Conservation (phyloP, 768 basidiomycete species). For the Aureoboletus auriporus region DNA sequence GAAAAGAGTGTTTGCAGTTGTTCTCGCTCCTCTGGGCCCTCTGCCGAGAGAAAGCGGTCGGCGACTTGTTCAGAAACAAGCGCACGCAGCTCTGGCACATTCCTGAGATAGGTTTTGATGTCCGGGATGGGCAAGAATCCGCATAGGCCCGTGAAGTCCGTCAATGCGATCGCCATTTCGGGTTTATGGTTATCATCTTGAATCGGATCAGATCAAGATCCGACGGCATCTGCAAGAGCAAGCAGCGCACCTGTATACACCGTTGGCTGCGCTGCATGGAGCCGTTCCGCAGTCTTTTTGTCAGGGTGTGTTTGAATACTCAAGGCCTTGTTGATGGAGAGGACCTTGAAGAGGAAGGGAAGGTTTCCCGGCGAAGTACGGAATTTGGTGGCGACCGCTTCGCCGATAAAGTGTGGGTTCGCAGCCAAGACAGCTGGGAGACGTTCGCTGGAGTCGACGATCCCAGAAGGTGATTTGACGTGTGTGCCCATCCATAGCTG, state of each 20-base stretch:
- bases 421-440: constrained; percentile 60
- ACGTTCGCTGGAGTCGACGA: constrained; percentile 42
- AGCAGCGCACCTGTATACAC: constrained; percentile 80
- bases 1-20: constrained; percentile 74
- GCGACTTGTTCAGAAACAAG: constrained; percentile 61
- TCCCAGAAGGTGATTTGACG: constrained; percentile 60
- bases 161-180: constrained; percentile 97
- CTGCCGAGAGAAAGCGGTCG: constrained; percentile 46
- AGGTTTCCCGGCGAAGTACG: constrained; percentile 60
- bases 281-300: constrained; percentile 69
- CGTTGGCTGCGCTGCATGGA: constrained; percentile 67
- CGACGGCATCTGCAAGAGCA: neutral
- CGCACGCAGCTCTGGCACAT: constrained; percentile 71
- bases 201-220: constrained; percentile 6
- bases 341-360: constrained; percentile 90
- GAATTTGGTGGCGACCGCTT: constrained; percentile 50
- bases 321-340: constrained; percentile 84
- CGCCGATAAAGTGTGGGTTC: constrained; percentile 68
- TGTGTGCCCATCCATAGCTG: constrained; percentile 99
- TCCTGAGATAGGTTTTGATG: constrained; percentile 63
- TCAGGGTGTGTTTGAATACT: constrained; percentile 93
- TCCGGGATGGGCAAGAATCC: constrained; percentile 82
- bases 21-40: constrained; percentile 34
- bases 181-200: constrained; percentile 96
- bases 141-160: constrained; percentile 85